Percentiles rank a stretch among this genome's conserved stretches.
Conservation (phyloP, 331 rosid genomes). For the Stylosanthes scabra region DNA sequence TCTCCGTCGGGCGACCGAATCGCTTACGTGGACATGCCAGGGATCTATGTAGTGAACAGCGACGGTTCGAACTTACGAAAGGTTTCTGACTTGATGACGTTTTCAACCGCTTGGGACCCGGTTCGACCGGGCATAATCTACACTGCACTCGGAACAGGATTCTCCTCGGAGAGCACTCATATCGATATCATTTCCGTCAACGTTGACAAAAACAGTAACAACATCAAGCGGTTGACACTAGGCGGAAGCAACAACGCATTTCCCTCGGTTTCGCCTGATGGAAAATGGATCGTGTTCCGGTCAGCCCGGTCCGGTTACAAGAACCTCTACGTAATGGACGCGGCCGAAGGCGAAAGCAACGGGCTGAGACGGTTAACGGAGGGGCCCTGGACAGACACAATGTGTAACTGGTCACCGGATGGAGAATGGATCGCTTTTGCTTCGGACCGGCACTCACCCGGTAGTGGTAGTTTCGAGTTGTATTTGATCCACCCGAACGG, state of each 20-base stretch:
- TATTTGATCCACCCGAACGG: constrained; percentile 79
- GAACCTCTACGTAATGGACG: constrained; percentile 84
- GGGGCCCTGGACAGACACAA: constrained; percentile 85
- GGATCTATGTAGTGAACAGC: constrained; percentile 62
- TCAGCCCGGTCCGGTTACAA: constrained; percentile 79
- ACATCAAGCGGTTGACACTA: constrained; percentile 57
- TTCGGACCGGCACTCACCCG: constrained; percentile 72
- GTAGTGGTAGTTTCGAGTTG: constrained; percentile 66
- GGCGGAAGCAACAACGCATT: constrained; percentile 88
- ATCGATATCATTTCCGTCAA: constrained; percentile 72
- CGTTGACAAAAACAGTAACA: constrained; percentile 37
- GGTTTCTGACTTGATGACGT: constrained; percentile 56
- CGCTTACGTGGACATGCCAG: constrained; percentile 69
- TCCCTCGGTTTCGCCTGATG: constrained; percentile 77
- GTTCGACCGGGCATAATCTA: constrained; percentile 67
- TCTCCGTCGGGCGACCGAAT: constrained; percentile 73
- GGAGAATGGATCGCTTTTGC: constrained; percentile 89
- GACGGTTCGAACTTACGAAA: constrained; percentile 74
- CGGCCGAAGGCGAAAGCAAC: constrained; percentile 56
- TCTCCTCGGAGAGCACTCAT: constrained; percentile 63
- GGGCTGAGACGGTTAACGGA: constrained; percentile 60
- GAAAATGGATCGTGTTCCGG: constrained; percentile 83
- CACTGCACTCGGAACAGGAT: constrained; percentile 69
- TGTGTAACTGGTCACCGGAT: constrained; percentile 89
- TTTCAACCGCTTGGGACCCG: constrained; percentile 77